Evolutionary conservation across 2,329 filamentous ascomycete genomes (phyloP).

Genomic region (Clonostachys byssicola): DNA sequence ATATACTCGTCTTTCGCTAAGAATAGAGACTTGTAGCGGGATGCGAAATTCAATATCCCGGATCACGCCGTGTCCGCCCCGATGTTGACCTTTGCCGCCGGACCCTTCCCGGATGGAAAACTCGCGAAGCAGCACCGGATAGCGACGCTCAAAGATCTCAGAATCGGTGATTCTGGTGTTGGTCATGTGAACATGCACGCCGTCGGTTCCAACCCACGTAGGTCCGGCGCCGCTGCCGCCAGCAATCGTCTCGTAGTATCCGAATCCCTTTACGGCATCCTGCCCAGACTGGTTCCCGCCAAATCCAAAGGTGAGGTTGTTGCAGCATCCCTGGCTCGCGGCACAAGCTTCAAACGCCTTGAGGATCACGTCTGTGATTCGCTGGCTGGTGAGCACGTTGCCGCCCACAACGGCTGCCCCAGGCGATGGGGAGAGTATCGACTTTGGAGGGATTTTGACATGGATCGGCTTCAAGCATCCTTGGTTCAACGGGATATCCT

Average conservation of each 20-base stretch:
- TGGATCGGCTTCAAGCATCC: conserved; percentile 74
- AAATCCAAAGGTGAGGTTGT: conserved; percentile 82
- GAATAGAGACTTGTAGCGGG: conserved; percentile 71
- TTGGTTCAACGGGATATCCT: conserved; percentile 82
- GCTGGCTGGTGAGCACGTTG: conserved; percentile 56
- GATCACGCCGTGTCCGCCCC: conserved; percentile 70
- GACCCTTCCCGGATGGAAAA: conserved; percentile 63
- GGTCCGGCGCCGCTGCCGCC: conserved; percentile 67
- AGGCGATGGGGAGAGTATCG: conserved; percentile 71
- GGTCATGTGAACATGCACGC: conserved; percentile 56
- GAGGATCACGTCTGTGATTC: conserved; percentile 39
- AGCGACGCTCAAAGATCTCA: conserved; percentile 42
- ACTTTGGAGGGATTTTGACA: conserved; percentile 68
- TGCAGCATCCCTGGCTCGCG: conserved; percentile 75
- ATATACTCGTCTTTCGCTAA: conserved; percentile 75
- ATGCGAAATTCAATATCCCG: conserved; percentile 78
- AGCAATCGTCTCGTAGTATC: conserved; percentile 58
- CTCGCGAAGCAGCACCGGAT: conserved; percentile 69
- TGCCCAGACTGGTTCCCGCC: conserved; percentile 36
- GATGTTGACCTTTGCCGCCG: conserved; percentile 61
- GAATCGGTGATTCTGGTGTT: conserved; percentile 70
- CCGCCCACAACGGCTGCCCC: conserved; percentile 79
- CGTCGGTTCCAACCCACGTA: conserved; percentile 34
- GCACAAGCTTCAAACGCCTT: conserved; percentile 78
- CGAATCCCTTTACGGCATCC: conserved; percentile 32